phyloP scores from a whole-genome alignment of 805 yeast species.

The Candida insectorum region DNA sequence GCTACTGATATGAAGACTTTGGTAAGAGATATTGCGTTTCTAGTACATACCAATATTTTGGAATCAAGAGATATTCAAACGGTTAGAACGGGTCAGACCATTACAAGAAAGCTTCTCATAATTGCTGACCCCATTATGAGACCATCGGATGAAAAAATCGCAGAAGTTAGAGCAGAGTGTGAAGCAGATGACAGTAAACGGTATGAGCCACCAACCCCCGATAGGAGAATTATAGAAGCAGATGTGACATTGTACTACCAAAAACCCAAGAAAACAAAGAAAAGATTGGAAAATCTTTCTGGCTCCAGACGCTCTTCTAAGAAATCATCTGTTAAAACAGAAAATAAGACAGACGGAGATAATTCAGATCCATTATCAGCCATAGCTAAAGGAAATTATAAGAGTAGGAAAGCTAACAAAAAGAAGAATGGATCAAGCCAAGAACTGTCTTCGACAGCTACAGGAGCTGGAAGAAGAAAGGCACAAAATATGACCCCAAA shows the following conservation, averaged over 20 bases:
- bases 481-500: constrained; percentile 29
- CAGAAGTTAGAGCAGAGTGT: constrained; percentile 21
- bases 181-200: constrained; percentile 21
- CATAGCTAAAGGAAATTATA: constrained; percentile 10
- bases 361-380: constrained; percentile 9
- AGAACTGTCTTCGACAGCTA: background rate
- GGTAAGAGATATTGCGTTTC: constrained; percentile 32
- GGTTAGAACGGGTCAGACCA: constrained; percentile 22
- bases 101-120: constrained; percentile 30
- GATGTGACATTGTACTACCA: constrained; percentile 21
- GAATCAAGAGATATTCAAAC: constrained; percentile 22
- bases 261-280: constrained; percentile 8
- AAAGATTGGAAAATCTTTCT: constrained; percentile 17
- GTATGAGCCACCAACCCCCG: background rate
- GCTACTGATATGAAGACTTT: constrained; percentile 38
- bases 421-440: constrained; percentile 4
- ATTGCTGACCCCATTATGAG: constrained; percentile 22
- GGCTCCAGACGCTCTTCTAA: background rate
- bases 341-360: background rate
- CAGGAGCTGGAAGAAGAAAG: constrained; percentile 5
- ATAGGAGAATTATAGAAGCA: constrained; percentile 23
- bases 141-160: constrained; percentile 28
- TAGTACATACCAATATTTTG: constrained; percentile 20
- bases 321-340: background rate
- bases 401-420: constrained; percentile 7